These are phyloP conservation scores for Dalbergia oliveri DNA, from an alignment of 306 rosid species.

Conservation along the genomic window DNA sequence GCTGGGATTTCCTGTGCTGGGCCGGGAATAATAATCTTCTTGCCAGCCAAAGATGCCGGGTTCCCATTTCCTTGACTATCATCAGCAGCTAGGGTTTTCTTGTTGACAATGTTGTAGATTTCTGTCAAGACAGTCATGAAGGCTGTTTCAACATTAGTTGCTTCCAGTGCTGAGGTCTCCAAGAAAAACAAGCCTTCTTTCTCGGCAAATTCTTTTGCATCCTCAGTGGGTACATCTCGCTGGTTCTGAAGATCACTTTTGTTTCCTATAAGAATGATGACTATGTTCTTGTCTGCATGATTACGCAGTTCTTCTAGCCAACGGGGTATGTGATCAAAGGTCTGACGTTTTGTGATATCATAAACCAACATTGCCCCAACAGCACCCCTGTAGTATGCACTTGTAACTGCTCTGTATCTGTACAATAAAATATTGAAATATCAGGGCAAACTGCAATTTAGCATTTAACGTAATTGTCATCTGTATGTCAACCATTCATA, in stretches of 20 bases:
- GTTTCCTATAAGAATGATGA: constrained; percentile 91
- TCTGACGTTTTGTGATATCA: constrained; percentile 89
- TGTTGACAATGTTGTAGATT: constrained; percentile 86
- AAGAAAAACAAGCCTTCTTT: constrained; percentile 93
- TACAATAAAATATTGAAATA: constrained; percentile 35
- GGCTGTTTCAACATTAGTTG: constrained; percentile 91
- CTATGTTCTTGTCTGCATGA: constrained; percentile 97
- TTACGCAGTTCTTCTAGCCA: constrained; percentile 95
- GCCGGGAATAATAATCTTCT: constrained; percentile 84
- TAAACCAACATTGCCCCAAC: constrained; percentile 98
- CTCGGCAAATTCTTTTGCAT: constrained; percentile 92
- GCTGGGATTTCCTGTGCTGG: constrained; percentile 88
- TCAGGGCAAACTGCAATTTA: constrained; percentile 28
- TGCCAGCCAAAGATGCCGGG: constrained; percentile 72
- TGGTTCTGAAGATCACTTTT: constrained; percentile 84
- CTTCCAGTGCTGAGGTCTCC: constrained; percentile 89
- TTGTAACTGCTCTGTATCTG: constrained; percentile 96
- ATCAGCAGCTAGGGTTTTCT: constrained; percentile 72
- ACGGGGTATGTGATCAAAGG: constrained; percentile 93
- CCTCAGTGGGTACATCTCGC: constrained; percentile 87
- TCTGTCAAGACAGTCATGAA: constrained; percentile 87
- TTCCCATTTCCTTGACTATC: constrained; percentile 78
- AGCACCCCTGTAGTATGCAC: constrained; percentile 98
- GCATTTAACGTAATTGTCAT: background rate
- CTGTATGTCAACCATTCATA: background rate